Evolutionary conservation across 2,329 filamentous ascomycete species (phyloP).

Genomic region (Fusarium sp.): DNA sequence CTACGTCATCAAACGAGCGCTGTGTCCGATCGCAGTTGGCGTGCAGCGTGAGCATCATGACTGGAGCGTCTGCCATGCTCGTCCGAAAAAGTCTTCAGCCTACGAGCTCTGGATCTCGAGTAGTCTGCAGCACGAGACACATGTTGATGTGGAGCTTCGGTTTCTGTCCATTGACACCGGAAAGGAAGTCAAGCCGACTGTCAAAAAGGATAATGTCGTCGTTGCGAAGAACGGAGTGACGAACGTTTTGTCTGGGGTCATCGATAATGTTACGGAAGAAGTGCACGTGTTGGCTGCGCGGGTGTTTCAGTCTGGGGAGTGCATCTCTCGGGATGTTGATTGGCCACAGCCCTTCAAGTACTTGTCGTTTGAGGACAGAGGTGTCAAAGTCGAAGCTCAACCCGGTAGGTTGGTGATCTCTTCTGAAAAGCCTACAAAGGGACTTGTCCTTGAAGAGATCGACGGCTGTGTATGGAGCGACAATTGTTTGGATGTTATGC

Average conservation of each 20-base stretch:
- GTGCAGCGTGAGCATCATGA: background rate
- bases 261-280: background rate
- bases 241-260: background rate
- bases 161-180: background rate
- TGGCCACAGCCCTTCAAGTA: conserved; percentile 75
- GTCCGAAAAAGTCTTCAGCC: background rate
- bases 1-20: background rate
- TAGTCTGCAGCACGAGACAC: background rate
- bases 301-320: background rate
- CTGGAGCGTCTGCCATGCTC: conserved; percentile 3
- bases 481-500: conserved; percentile 69
- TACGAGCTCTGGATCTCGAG: background rate
- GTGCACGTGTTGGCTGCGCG: background rate
- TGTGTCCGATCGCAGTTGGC: background rate
- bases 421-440: conserved; percentile 64
- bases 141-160: background rate
- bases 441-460: conserved; percentile 65
- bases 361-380: conserved; percentile 61
- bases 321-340: conserved; percentile 55
- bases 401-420: conserved; percentile 48
- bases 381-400: conserved; percentile 50
- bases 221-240: background rate
- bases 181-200: background rate
- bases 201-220: background rate
- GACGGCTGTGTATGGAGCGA: conserved; percentile 62